phyloP scores from a whole-genome alignment of 108 stramenopile genomes.

The Nannochloropsis salina region DNA sequence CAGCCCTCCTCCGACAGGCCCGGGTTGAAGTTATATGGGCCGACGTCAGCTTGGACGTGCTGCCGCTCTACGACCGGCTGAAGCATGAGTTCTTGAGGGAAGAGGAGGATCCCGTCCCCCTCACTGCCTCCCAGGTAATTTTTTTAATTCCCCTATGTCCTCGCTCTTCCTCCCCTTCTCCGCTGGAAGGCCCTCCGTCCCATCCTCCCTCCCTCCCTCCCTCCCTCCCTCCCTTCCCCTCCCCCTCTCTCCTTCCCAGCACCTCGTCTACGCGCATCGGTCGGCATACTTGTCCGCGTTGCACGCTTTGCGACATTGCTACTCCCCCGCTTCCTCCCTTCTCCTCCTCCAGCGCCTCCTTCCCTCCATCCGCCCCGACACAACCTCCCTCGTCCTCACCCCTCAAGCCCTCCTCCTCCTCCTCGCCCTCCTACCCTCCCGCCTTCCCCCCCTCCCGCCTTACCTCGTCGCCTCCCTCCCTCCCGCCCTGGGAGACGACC shows the following conservation, averaged over 20 bases:
- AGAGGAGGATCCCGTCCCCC: not conserved
- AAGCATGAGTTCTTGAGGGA: not conserved
- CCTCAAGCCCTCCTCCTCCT: constrained; percentile 18
- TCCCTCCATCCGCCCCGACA: not conserved
- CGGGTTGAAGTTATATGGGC: not conserved
- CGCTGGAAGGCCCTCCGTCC: not conserved
- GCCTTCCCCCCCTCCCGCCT: not conserved
- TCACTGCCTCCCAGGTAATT: not conserved
- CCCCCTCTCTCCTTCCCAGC: not conserved
- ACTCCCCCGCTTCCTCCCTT: constrained; percentile 4
- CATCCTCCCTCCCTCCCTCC: constrained; percentile 7
- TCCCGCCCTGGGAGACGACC: not conserved
- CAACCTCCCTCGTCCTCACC: constrained; percentile 16
- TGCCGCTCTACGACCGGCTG: not conserved
- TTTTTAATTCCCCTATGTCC: too few species aligned
- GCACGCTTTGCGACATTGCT: not conserved
- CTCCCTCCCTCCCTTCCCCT: not conserved
- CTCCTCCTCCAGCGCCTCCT: constrained; percentile 19
- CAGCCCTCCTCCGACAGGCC: not conserved
- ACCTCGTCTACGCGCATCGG: not conserved
- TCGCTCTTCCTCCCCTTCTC: too few species aligned
- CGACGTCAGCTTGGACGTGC: not conserved
- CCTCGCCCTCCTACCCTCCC: not conserved
- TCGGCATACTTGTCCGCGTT: not conserved
- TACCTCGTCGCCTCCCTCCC: not conserved